Evolutionary conservation across 805 yeast species (phyloP).

Genomic region (Kodamaea neixiangensis): DNA sequence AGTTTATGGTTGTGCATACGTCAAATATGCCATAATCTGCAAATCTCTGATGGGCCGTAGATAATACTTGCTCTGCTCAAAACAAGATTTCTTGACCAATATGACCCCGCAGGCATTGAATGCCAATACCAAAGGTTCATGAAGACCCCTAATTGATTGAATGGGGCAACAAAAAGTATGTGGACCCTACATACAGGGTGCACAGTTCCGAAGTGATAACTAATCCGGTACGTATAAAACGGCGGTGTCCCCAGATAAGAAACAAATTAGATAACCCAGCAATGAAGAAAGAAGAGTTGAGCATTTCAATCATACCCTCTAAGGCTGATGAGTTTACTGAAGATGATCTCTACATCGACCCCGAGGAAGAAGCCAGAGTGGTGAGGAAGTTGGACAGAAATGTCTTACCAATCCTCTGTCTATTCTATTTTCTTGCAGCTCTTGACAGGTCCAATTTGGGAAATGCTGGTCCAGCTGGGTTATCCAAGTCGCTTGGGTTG

Average conservation of each 20-base stretch:
- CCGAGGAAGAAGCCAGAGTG: constrained; percentile 30
- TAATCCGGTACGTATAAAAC: not conserved
- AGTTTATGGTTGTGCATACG: no score
- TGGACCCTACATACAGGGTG: not conserved
- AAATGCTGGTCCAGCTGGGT: constrained; percentile 58
- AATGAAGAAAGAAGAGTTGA: not conserved
- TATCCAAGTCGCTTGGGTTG: constrained; percentile 41
- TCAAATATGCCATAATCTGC: no score
- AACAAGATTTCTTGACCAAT: not conserved
- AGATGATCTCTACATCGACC: constrained; percentile 17
- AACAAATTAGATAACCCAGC: not conserved
- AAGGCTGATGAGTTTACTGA: not conserved
- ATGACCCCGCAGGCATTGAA: not conserved
- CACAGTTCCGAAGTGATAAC: not conserved
- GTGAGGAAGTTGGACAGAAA: constrained; percentile 44
- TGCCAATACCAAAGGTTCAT: not conserved
- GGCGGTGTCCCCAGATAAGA: not conserved
- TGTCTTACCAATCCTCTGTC: constrained; percentile 44
- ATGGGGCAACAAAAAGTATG: not conserved
- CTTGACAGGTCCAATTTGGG: constrained; percentile 61
- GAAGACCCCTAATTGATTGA: not conserved
- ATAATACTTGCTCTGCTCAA: no score
- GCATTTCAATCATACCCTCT: not conserved
- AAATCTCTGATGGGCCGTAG: no score
- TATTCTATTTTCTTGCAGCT: constrained; percentile 47